Conservation (phyloP, 1,284 basidiomycete species). For the Xerocomus amazonicus region DNA sequence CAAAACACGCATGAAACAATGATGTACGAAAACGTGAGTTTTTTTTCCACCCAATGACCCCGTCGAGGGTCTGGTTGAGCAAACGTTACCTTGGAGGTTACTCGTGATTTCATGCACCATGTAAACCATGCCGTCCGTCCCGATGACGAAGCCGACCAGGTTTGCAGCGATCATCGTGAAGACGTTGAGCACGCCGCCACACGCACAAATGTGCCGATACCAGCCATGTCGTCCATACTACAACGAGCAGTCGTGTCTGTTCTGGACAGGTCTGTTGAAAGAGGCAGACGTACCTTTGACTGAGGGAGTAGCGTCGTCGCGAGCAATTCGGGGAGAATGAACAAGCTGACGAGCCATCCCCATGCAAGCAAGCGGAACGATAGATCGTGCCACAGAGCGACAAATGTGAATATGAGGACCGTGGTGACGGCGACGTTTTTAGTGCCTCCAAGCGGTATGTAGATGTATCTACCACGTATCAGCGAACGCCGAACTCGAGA, state of each 20-base stretch:
- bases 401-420: constrained; percentile 90
- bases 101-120: constrained; percentile 67
- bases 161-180: constrained; percentile 93
- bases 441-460: constrained; percentile 87
- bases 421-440: constrained; percentile 67
- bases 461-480: constrained; percentile 71
- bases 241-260: background rate
- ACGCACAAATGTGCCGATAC: constrained; percentile 85
- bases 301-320: constrained; percentile 59
- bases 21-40: no score
- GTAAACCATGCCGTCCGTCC: constrained; percentile 77
- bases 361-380: constrained; percentile 87
- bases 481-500: background rate
- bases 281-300: constrained; percentile 53
- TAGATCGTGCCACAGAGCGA: constrained; percentile 98
- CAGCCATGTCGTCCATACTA: constrained; percentile 69
- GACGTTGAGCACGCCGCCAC: constrained; percentile 84
- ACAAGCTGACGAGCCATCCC: constrained; percentile 94
- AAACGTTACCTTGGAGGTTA: constrained; percentile 56
- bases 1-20: no score
- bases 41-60: no score
- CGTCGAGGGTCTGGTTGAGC: no score
- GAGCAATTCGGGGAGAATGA: constrained; percentile 85
- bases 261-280: background rate
- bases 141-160: constrained; percentile 93